phyloP scores from a whole-genome alignment of 2,329 filamentous ascomycete genomes.

The Trichoderma arundinaceum region DNA sequence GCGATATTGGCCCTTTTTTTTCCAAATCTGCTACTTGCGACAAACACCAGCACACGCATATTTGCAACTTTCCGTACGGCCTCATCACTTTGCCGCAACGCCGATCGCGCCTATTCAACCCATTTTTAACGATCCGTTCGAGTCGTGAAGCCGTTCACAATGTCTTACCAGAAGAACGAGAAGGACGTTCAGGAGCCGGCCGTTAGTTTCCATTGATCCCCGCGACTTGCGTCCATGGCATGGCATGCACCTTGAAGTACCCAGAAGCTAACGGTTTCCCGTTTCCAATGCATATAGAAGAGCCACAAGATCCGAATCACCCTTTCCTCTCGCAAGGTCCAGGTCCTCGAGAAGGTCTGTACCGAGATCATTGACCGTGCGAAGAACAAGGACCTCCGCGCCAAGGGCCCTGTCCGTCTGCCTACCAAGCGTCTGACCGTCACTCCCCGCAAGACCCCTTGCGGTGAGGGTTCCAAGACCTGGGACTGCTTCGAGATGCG shows the following conservation, averaged over 20 bases:
- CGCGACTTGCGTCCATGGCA: background rate
- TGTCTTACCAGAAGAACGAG: constrained; percentile 95
- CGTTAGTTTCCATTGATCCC: constrained; percentile 55
- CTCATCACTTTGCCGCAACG: constrained; percentile 84
- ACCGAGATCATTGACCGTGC: constrained; percentile 97
- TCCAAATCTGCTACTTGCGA: constrained; percentile 33
- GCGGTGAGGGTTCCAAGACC: constrained; percentile 99
- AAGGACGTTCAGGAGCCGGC: constrained; percentile 92
- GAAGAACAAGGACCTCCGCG: constrained; percentile 96
- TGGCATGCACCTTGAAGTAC: background rate
- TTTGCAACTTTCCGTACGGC: constrained; percentile 38
- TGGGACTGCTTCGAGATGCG: constrained; percentile 99
- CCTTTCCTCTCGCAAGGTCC: constrained; percentile 92
- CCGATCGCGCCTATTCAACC: constrained; percentile 35
- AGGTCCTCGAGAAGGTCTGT: constrained; percentile 97
- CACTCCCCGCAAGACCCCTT: constrained; percentile 98
- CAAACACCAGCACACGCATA: constrained; percentile 31
- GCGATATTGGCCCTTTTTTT: constrained; percentile 31
- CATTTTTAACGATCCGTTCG: constrained; percentile 59
- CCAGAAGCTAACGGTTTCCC: constrained; percentile 1
- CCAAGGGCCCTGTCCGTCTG: constrained; percentile 97
- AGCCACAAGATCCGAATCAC: constrained; percentile 99
- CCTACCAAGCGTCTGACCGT: constrained; percentile 97
- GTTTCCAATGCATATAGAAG: constrained; percentile 72
- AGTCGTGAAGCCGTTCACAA: constrained; percentile 78